Evolutionary conservation across 1,139 yeast species (phyloP), one percentile per base, ranked within the genome.

Genomic region (Suhomyces kunorum): DNA sequence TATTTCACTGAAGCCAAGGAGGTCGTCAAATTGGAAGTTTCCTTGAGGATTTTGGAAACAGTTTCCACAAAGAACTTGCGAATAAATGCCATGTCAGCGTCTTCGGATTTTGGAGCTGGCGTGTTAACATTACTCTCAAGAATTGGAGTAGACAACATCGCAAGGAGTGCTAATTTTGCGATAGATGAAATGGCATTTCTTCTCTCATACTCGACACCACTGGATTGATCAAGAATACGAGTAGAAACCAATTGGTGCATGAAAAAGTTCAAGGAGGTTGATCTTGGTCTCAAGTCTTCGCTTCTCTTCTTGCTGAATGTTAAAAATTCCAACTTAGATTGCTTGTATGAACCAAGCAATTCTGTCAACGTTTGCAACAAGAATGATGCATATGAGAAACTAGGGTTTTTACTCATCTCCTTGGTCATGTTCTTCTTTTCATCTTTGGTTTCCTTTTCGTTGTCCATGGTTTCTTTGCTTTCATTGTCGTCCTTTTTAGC

Each of bases 301-400:
- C 52, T 54, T 36, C 34, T 38, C 60, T 80, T 80, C 55, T 81
- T 83, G 3, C 92, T 81, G 52, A 78, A 89, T 0, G 90, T 82
- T 42, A 90, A 66, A 54, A 90, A 86, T 53, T 88, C 96, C 39
- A 86, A 72, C 57, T 90, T 90, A 44, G 92, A 80, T 46, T 80
- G 81, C 49, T 83, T 84, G 60, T 89, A 90, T 1, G 96, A 85
- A 2, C 83, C 80, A 14, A 89, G 61, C 12, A 89, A 65, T 51
- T 90, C 98, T 1, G 83, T 74, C 27, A 89, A 61, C 0, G 80
- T 64, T 52, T 83, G 87, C 29, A 90, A 63, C 30, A 90, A 63
- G 55, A 83, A 87, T 35, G 85, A 75, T 40, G 81, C 80, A 53
- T 85, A 82, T 0, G 82, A 72, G 57, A 83, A 86, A 25, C 76